Evolutionary conservation across 2,329 filamentous ascomycete species (phyloP), one percentile per base, ranked within the genome.

Genomic region (Raffaelea deltoideospora): DNA sequence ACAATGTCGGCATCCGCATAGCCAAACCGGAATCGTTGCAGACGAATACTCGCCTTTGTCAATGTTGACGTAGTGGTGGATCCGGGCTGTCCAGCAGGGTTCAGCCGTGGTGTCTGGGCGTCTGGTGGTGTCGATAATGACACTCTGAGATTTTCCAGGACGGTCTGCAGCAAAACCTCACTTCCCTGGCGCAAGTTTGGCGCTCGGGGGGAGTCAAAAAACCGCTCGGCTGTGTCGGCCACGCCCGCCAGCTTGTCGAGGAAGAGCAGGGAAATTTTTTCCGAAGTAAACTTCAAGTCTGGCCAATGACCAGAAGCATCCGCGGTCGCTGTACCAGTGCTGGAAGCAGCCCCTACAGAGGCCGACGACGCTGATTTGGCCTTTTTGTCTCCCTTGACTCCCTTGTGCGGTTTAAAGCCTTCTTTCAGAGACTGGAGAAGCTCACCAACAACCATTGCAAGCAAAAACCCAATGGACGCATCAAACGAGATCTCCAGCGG

Each of bases 1-100:
- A 80, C 43, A 26, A 80, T 76, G 38, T 75, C 67, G 28, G 71
- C 72, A 41, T 70, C 43, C 61, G 65, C 62, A 48, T 79, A 79
- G 1, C 75, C 74, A 45, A 80, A 73, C 0, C 60, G 61, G 46
- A 80, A 71, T 42, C 69, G 72, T 43, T 70, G 61, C 2, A 78
- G 47, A 31, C 64, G 58, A 10, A 75, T 46, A 29, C 53, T 62
- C 5, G 56, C 51, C 32, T 60, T 38, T 3, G 38, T 40, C 3
- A 13, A 6, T 20, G 5, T 17, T 10, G 39, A 27, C 5, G 29
- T 22, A 11, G 33, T 17, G 9, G 31, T 9, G 3, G 13, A 10
- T 5, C 22, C 15, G 9, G 15, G 14, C 2, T 31, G 22, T 13
- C 32, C 23, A 4, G 32, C 45, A 19, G 49, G 50, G 13, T 48